These are phyloP conservation scores for Pelargonium myrrhifolium DNA, from an alignment of 441 rosid genomes.

Conservation along the genomic window DNA sequence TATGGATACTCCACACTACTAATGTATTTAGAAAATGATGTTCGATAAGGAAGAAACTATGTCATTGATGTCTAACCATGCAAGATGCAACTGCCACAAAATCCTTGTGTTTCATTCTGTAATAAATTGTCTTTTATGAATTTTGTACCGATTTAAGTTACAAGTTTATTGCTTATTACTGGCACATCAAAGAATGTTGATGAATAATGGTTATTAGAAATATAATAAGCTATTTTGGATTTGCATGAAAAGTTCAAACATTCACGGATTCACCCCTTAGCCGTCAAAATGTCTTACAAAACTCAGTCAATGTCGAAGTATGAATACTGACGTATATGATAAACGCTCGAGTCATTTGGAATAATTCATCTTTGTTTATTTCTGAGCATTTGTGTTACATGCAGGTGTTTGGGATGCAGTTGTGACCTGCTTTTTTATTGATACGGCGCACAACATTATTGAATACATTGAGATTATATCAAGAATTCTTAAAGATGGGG, in stretches of 20 bases:
- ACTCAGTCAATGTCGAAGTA: background rate
- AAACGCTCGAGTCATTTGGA: background rate
- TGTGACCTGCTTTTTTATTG: constrained; percentile 93
- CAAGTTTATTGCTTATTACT: background rate
- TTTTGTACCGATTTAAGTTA: background rate
- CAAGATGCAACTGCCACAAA: background rate
- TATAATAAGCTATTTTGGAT: background rate
- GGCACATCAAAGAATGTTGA: background rate
- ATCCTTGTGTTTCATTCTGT: background rate
- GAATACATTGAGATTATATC: constrained; percentile 94
- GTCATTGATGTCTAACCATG: background rate
- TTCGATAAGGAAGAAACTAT: background rate
- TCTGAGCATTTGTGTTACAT: constrained; percentile 21
- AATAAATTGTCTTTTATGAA: background rate
- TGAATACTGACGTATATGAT: background rate
- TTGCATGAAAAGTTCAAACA: background rate
- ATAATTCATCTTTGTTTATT: background rate
- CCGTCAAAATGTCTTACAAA: no score
- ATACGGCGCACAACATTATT: constrained; percentile 85
- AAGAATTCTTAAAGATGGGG: constrained; percentile 83
- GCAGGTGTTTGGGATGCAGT: constrained; percentile 96
- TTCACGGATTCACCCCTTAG: background rate
- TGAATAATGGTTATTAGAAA: background rate
- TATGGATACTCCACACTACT: background rate
- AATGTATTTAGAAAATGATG: background rate